Evolutionary conservation across 2,329 filamentous ascomycete genomes (phyloP).

Genomic region (Colletotrichum trifolii): DNA sequence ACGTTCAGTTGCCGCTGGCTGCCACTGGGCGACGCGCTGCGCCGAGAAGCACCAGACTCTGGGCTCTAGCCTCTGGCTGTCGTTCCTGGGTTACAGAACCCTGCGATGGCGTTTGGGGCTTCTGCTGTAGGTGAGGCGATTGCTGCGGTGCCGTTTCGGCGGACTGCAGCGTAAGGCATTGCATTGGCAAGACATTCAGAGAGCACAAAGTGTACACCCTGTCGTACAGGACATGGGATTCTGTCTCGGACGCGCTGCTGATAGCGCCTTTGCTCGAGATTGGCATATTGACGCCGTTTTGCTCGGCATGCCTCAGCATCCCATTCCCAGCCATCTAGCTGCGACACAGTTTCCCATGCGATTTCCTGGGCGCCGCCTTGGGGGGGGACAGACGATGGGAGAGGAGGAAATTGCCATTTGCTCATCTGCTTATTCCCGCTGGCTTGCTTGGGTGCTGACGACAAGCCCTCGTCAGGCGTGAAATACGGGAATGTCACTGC

Average conservation of each 20-base stretch:
- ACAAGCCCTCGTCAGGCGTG: no score
- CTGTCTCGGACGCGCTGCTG: slow-evolving; percentile 11
- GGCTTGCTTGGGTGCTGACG: neutral
- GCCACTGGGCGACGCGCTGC: neutral
- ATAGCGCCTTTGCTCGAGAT: slow-evolving; percentile 5
- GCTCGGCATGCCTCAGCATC: slow-evolving; percentile 22
- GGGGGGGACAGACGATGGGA: neutral
- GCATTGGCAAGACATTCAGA: neutral
- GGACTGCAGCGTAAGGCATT: neutral
- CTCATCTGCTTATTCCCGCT: no score
- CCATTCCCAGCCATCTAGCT: neutral
- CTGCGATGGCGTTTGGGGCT: neutral
- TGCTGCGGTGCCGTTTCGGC: slow-evolving; percentile 21
- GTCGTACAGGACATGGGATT: neutral
- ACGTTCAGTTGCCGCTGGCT: neutral
- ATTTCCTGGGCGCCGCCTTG: neutral
- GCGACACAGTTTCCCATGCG: neutral
- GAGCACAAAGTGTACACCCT: no score
- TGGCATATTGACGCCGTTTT: slow-evolving; percentile 13
- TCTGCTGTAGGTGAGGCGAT: neutral
- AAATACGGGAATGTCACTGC: neutral
- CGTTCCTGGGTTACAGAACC: neutral
- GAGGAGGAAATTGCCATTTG: slow-evolving; percentile 2
- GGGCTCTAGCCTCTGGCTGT: neutral
- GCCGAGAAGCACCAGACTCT: slow-evolving; percentile 10